Base-by-base conservation (phyloP, 805 yeast species). In the Candida patagonica region DNA sequence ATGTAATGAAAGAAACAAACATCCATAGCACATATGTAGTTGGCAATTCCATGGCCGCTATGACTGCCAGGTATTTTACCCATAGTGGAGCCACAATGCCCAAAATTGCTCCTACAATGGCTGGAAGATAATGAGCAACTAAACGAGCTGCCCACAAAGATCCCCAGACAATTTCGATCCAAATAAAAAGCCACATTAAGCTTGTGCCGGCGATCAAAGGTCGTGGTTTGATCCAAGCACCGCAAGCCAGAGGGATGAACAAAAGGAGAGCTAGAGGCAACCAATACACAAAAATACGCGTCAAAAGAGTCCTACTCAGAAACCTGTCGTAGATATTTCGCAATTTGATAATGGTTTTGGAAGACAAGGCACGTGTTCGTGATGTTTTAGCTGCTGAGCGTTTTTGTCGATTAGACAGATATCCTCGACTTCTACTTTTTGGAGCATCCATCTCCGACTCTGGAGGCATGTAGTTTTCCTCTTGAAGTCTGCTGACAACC, bases 91-190 rank as follows among this genome's bases (percentile, higher is more conserved):
- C 42, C 17, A 62, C 41, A 17, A 62, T 46, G 2, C 62, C 56
- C 17, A 60, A 44, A 9, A 62, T 6, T 22, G 52, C 37, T 8
- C 53, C 57, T 12, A 46, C 43, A 2, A 57, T 32, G 23, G 42
- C 43, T 6, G 67, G 66, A 21, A 60, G 35, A 40, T 59, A 48
- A 37, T 54, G 62, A n/a, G 66, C 59, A 23, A 59, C 41, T 4
- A 60, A 41, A 15, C 58, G 46, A 13, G 57, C 43, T n/a, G 61
- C 45, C 50, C 55, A 61, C 30, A 60, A 48, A 9, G 64, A 43
- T 6, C 56, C 65, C 67, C 67, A 63, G 23, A 52, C 58, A 19
- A 62, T 59, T 43, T 63, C 67, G 6, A 60, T 50, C 67, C 67
- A 63, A 30, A 63, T 59, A 43, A 63, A 63, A 21, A 63, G 43